Conservation (phyloP, 1,284 basidiomycete genomes). For the Ustilago xerochloae region DNA sequence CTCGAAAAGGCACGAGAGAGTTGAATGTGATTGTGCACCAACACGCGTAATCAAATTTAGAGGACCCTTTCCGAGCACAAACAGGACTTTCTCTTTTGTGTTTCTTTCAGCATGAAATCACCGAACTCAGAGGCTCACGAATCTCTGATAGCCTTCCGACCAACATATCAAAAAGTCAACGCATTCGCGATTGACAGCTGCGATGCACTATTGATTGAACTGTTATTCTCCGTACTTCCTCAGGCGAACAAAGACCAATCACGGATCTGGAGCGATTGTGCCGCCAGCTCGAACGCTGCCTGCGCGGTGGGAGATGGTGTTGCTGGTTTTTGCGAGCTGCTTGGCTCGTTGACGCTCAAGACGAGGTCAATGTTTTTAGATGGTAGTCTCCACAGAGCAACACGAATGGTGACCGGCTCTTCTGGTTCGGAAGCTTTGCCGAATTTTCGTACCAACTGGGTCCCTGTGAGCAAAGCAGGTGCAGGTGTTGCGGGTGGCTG, state of each 20-base stretch:
- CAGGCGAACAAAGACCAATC: slow-evolving; percentile 44
- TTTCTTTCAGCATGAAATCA: no score
- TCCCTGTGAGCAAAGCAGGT: slow-evolving; percentile 50
- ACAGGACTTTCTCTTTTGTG: no score
- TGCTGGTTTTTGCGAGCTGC: not conserved
- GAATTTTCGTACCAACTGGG: slow-evolving; percentile 62
- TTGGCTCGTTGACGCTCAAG: slow-evolving; percentile 62
- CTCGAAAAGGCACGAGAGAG: no score
- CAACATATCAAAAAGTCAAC: no score
- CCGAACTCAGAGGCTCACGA: no score
- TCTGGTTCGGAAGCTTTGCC: slow-evolving; percentile 47
- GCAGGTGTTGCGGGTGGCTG: slow-evolving; percentile 36
- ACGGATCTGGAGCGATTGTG: slow-evolving; percentile 24
- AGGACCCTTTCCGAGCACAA: no score
- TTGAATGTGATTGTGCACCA: no score
- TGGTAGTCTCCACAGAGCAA: slow-evolving; percentile 62
- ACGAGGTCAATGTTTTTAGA: slow-evolving; percentile 63
- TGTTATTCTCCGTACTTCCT: not conserved
- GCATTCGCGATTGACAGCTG: not conserved
- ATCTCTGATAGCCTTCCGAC: no score
- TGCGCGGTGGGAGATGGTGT: slow-evolving; percentile 12
- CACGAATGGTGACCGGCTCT: slow-evolving; percentile 54
- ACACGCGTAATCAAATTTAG: no score
- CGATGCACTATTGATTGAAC: not conserved
- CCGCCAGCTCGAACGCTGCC: slow-evolving; percentile 32